Conservation (phyloP, 495 filamentous ascomycete species). For the Penicillium coprophilum region DNA sequence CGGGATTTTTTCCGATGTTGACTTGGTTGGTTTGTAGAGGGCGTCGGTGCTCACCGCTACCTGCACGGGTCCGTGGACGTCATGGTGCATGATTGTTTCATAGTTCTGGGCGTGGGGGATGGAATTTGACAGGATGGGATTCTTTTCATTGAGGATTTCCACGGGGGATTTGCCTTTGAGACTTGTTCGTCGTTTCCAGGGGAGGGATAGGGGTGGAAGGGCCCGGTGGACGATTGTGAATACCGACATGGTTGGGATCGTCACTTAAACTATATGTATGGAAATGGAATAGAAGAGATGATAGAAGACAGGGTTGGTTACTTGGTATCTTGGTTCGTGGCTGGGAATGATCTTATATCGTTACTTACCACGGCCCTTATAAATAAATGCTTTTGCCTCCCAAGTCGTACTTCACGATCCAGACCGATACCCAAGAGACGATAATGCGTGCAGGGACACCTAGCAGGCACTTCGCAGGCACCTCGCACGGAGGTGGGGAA, state of each 20-base stretch:
- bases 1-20: slow-evolving; percentile 1
- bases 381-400: slow-evolving; percentile 8
- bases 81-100: slow-evolving; percentile 18
- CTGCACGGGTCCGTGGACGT: slow-evolving; percentile 25
- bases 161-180: slow-evolving; percentile 25
- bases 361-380: slow-evolving; percentile 9
- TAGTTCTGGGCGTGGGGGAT: background rate
- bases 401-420: slow-evolving; percentile 10
- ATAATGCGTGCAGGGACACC: slow-evolving; percentile 24
- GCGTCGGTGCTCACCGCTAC: slow-evolving; percentile 30
- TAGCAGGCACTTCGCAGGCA: slow-evolving; percentile 22
- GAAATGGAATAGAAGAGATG: background rate
- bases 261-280: slow-evolving; percentile 4
- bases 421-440: slow-evolving; percentile 17
- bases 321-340: background rate
- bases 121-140: background rate
- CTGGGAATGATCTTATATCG: background rate
- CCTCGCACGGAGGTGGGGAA: slow-evolving; percentile 24
- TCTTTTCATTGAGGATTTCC: slow-evolving; percentile 3
- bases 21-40: slow-evolving; percentile 3
- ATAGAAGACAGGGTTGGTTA: background rate
- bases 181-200: slow-evolving; percentile 22
- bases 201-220: slow-evolving; percentile 23
- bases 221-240: slow-evolving; percentile 28
- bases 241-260: slow-evolving; percentile 24